Evolutionary conservation across 2,329 filamentous ascomycete species (phyloP), one percentile per base, ranked within the genome.

Genomic region (Colletotrichum godetiae): DNA sequence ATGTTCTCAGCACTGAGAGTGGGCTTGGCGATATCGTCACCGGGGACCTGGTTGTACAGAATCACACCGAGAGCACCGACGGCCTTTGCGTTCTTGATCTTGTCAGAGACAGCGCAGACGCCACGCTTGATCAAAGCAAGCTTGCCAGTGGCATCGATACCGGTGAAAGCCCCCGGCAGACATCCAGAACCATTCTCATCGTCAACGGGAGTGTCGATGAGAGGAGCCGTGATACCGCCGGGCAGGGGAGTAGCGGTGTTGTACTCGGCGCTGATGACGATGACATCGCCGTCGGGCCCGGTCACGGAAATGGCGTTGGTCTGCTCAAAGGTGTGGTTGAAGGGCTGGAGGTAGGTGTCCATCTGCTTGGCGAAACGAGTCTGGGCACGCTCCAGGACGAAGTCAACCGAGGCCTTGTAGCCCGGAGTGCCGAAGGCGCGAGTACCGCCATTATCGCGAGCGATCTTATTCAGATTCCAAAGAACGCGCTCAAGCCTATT

Each of bases 41-140:
- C 89, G 0, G 86, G 81, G 2, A 82, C 84, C 73, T 92, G 91
- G 84, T 93, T 90, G 79, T 91, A 92, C 62, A 93, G 84, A 37
- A 93, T 80, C 0, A 87, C 84, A 35, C 80, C 85, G 4, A 83
- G 31, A 2, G 85, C 86, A 49, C 85, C 85, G 1, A 81, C 79
- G 7, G 81, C 78, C 77, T 81, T 84, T 12, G 85, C 85, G 4
- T 85, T 78, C 76, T 81, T 83, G 42, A 86, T 79, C 77, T 87
- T 87, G 42, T 84, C 81, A 0, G 81, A 76, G 37, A 87, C 81
- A 31, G 82, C 80, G 67, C 86, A 87, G 15, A 72, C 71, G 31
- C 86, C 85, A 3, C 85, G 82, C 81, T 85, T 85, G 13, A 87
- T 78, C 11, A 87, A 83, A 0, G 81, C 84, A 35, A 87, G 79